Evolutionary conservation across 2,329 filamentous ascomycete genomes (phyloP).

Genomic region (Microcyclosporella mali): DNA sequence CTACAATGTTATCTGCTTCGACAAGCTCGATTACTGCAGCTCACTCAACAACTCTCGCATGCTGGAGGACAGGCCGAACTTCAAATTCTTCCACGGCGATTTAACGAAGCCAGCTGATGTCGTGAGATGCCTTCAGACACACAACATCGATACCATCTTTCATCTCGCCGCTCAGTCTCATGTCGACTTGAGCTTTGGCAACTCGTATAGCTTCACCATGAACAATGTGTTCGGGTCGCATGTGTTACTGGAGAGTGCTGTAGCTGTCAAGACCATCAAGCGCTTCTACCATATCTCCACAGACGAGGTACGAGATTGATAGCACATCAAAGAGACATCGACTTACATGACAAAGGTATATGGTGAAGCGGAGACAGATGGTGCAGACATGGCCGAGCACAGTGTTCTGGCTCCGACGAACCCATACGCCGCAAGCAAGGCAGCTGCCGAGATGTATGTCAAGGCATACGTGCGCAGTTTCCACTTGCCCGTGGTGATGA

Average conservation of each 20-base stretch:
- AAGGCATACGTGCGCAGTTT: slow-evolving; percentile 80
- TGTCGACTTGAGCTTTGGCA: slow-evolving; percentile 75
- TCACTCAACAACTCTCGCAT: slow-evolving; percentile 71
- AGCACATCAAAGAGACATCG: not conserved
- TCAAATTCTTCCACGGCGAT: slow-evolving; percentile 73
- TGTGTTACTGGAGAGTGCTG: slow-evolving; percentile 69
- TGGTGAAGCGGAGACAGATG: slow-evolving; percentile 67
- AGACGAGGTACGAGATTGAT: slow-evolving; percentile 46
- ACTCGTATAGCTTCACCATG: slow-evolving; percentile 73
- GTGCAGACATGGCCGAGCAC: slow-evolving; percentile 65
- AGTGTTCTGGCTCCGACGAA: slow-evolving; percentile 74
- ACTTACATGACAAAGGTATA: slow-evolving; percentile 55
- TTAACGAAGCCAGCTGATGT: slow-evolving; percentile 67
- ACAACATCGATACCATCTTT: slow-evolving; percentile 72
- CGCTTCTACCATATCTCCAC: slow-evolving; percentile 78
- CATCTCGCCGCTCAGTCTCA: slow-evolving; percentile 84
- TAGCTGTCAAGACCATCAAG: slow-evolving; percentile 58
- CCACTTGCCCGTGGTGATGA: slow-evolving; percentile 71
- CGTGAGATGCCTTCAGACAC: slow-evolving; percentile 61
- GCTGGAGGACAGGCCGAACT: slow-evolving; percentile 63
- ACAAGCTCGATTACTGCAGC: slow-evolving; percentile 78
- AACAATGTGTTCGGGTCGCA: slow-evolving; percentile 83
- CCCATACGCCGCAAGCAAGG: slow-evolving; percentile 45
- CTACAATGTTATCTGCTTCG: slow-evolving; percentile 76
- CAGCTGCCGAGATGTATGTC: slow-evolving; percentile 44